These are phyloP conservation scores for Pinus tabuliformis DNA, from an alignment of 75 land plant species.

Conservation along the genomic window DNA sequence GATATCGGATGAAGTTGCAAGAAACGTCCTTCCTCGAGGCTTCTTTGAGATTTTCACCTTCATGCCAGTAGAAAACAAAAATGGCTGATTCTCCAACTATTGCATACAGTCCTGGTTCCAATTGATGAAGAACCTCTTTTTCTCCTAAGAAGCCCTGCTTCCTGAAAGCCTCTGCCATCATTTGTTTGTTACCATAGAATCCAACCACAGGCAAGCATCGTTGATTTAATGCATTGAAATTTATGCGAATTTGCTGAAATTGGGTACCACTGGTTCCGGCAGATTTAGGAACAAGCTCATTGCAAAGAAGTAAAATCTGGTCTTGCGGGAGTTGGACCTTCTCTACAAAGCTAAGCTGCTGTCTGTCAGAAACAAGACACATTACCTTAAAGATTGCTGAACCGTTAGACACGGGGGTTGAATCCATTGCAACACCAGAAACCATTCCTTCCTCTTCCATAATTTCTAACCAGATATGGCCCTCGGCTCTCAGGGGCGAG, in stretches of 20 bases:
- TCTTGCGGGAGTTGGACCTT: not conserved
- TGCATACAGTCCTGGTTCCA: not conserved
- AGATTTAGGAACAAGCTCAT: not conserved
- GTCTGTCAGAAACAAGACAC: too few relatives aligned
- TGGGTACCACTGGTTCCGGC: not conserved
- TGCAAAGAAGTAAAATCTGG: conserved; percentile 8
- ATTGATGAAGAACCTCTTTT: not conserved
- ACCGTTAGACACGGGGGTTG: too few relatives aligned
- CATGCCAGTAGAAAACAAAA: conserved; percentile 27
- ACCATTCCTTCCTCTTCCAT: too few relatives aligned
- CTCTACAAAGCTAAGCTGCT: too few relatives aligned
- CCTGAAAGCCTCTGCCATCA: conserved; percentile 7
- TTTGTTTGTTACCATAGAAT: conserved; percentile 14
- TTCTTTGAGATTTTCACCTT: conserved; percentile 10
- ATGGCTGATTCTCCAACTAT: not conserved
- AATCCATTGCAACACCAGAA: too few relatives aligned
- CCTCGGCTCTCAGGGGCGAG: too few relatives aligned
- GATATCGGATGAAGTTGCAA: conserved; percentile 29
- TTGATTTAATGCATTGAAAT: conserved; percentile 9
- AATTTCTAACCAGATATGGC: too few relatives aligned
- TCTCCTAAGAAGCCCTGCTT: not conserved
- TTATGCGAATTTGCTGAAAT: not conserved
- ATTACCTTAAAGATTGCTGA: too few relatives aligned
- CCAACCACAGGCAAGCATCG: not conserved
- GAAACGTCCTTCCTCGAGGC: conserved; percentile 23